These are phyloP conservation scores for Blechomonas ayalai DNA, from an alignment of 208 protist genomes.

Conservation along the genomic window DNA sequence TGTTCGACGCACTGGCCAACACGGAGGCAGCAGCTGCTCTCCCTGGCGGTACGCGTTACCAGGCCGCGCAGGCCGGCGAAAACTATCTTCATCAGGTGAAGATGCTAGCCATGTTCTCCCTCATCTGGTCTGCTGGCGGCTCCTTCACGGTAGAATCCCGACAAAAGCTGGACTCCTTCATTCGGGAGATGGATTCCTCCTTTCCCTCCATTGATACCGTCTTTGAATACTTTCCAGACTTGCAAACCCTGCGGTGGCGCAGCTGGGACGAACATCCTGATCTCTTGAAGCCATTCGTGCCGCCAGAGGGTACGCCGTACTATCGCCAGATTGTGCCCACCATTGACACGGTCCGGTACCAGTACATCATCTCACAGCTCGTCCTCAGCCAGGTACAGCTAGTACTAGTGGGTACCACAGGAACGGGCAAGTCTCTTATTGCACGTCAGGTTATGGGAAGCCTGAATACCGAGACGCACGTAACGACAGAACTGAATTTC, in stretches of 20 bases:
- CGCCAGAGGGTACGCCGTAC: slow-evolving; percentile 86
- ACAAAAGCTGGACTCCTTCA: slow-evolving; percentile 89
- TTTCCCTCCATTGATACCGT: slow-evolving; percentile 96
- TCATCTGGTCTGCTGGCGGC: slow-evolving; percentile 95
- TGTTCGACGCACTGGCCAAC: slow-evolving; percentile 95
- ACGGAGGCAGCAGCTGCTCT: slow-evolving; percentile 66
- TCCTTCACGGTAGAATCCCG: slow-evolving; percentile 88
- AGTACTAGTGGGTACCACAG: slow-evolving; percentile 94
- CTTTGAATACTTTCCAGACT: slow-evolving; percentile 97
- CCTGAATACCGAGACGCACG: slow-evolving; percentile 70
- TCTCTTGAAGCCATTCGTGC: slow-evolving; percentile 80
- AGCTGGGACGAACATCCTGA: slow-evolving; percentile 92
- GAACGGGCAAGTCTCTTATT: slow-evolving; percentile 96
- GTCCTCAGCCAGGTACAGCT: slow-evolving; percentile 81
- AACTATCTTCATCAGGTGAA: slow-evolving; percentile 89
- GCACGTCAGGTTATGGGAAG: slow-evolving; percentile 78
- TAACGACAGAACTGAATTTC: slow-evolving; percentile 94
- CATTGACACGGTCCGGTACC: slow-evolving; percentile 95
- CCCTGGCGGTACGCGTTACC: slow-evolving; percentile 51
- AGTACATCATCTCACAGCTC: slow-evolving; percentile 91
- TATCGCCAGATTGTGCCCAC: slow-evolving; percentile 96
- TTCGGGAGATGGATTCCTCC: slow-evolving; percentile 93
- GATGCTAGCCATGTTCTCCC: slow-evolving; percentile 94
- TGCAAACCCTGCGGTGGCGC: slow-evolving; percentile 80
- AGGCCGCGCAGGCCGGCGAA: slow-evolving; percentile 76